These are phyloP conservation scores for Cercospora sojina DNA, from an alignment of 2,329 filamentous ascomycete genomes.

Conservation along the genomic window DNA sequence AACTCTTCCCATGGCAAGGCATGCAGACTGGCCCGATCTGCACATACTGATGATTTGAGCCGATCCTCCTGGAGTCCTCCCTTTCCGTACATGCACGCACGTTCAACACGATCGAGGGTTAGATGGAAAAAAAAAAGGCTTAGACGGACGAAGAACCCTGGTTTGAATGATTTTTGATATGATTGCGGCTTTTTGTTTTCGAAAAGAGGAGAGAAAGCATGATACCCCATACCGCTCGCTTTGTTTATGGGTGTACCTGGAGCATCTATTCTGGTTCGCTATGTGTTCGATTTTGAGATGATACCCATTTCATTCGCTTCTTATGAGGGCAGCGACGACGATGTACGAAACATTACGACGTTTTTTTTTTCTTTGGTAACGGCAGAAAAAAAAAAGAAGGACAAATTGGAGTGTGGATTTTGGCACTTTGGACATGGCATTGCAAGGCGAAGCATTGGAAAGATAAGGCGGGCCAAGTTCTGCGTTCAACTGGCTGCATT, in stretches of 20 bases:
- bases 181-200: background rate
- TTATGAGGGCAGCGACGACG: background rate
- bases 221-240: conserved; percentile 9
- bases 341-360: background rate
- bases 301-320: conserved; percentile 20
- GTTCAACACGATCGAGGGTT: background rate
- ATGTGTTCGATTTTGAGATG: conserved; percentile 4
- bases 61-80: background rate
- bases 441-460: background rate
- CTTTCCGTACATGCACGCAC: background rate
- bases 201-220: background rate
- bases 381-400: background rate
- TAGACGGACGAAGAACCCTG: background rate
- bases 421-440: background rate
- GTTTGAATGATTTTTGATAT: background rate
- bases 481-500: background rate
- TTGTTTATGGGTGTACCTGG: background rate
- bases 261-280: conserved; percentile 6
- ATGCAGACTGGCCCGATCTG: background rate
- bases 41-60: background rate
- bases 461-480: background rate
- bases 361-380: background rate
- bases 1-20: background rate
- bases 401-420: too few relatives aligned
- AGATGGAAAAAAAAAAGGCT: background rate